phyloP scores from a whole-genome alignment of 1,284 basidiomycete genomes.

The Trichosporon sp. region DNA sequence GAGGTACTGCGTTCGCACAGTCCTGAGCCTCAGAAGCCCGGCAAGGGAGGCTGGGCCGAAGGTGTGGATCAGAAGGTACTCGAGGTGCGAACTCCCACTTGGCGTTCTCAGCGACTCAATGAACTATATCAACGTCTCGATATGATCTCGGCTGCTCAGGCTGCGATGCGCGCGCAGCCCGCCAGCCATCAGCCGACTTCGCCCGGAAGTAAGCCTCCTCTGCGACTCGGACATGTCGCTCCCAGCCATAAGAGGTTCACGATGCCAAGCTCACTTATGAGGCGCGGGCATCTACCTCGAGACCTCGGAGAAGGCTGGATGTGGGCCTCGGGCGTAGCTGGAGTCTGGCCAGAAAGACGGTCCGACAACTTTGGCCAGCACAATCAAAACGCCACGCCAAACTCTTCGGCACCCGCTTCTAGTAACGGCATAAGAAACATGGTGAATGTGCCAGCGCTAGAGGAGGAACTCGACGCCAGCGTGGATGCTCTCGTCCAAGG shows the following conservation, averaged over 20 bases:
- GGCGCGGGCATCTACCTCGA: constrained; percentile 22
- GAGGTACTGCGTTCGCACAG: constrained; percentile 5
- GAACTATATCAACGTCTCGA: constrained; percentile 36
- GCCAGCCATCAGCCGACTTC: constrained; percentile 9
- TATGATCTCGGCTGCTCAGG: constrained; percentile 20
- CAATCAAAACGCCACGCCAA: not conserved
- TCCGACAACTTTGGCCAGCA: not conserved
- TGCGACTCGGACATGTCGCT: constrained; percentile 30
- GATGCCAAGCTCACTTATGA: constrained; percentile 17
- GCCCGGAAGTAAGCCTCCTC: not conserved
- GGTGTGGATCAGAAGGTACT: constrained; percentile 60
- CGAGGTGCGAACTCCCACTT: constrained; percentile 57
- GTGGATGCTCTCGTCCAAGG: constrained; percentile 17
- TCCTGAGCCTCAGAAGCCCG: constrained; percentile 46
- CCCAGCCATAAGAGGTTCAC: constrained; percentile 31
- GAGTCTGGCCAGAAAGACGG: constrained; percentile 15
- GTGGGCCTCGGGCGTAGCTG: constrained; percentile 23
- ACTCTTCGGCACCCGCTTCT: not conserved
- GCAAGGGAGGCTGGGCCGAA: constrained; percentile 58
- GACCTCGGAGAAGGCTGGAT: constrained; percentile 29
- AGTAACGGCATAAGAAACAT: not conserved
- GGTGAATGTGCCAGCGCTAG: not conserved
- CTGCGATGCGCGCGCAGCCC: constrained; percentile 20
- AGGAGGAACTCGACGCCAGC: constrained; percentile 7
- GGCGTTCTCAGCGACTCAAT: constrained; percentile 39